Base-by-base conservation (phyloP, 495 filamentous ascomycete species). In the Aeminium ludgeri region DNA sequence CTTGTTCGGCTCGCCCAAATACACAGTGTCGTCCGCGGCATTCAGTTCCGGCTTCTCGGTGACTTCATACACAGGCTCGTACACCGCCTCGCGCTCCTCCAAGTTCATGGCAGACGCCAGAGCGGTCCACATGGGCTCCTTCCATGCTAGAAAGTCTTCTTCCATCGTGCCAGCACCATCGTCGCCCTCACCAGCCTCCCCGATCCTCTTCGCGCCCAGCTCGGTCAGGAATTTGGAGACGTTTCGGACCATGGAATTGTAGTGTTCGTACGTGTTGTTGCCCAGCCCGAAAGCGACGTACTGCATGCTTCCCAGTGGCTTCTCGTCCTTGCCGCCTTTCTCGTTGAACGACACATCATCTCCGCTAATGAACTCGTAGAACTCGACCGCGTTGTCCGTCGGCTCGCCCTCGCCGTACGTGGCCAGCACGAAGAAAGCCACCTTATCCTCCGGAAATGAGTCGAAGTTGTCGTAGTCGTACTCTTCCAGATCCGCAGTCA, bases 91-190 rank as follows among this genome's bases (percentile, higher is more conserved):
- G 36, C 89, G 85, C 61, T 99, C 89, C 60, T 95, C 80, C 33
- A 99, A 67, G 38, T 72, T 70, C 79, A 99, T 80, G 48, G 78
- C 70, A 38, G 82, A 73, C 6, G 76, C 65, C 30, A 96, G 64
- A 41, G 80, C 85, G 45, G 66, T 62, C 89, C 89, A 99, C 91
- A 99, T 99, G 36, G 86, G 86, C 53, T 99, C 89, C 61, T 99
- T 99, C 89, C 89, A 99, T 45, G 89, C 82, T 55, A 99, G 65
- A 60, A 95, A 99, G 54, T 99, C 89, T 65, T 99, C 89, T 63
- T 99, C 89, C 89, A 99, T 99, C 39, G 89, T 99, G 41, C 89
- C 89, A 38, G 89, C 87, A 45, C 89, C 89, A 58, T 99, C 89
- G 52, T 99, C 89, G 53, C 89, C 89, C 65, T 96, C 89, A 55